Percentiles rank a stretch among this genome's conserved stretches.
Conservation (phyloP, 2,329 filamentous ascomycete genomes). For the Paracoccidioides brasiliensis region DNA sequence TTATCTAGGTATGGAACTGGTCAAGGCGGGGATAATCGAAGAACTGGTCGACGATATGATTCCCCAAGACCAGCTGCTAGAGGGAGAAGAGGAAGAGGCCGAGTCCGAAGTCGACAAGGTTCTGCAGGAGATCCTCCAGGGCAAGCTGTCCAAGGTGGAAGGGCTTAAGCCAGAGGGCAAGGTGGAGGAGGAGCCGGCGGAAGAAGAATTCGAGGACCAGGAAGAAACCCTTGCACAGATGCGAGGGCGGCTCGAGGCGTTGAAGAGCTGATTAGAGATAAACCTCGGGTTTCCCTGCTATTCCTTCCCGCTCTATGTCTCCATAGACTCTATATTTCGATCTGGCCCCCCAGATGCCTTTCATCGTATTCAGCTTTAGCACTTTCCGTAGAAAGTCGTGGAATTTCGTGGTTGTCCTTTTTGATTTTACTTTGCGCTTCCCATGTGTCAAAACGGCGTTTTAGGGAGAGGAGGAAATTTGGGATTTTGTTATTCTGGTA, state of each 20-base stretch:
- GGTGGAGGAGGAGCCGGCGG: slow-evolving; percentile 35
- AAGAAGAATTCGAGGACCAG: slow-evolving; percentile 71
- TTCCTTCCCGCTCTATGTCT: too few species aligned
- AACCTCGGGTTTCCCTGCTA: neutral
- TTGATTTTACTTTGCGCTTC: neutral
- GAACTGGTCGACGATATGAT: slow-evolving; percentile 87
- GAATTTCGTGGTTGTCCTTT: neutral
- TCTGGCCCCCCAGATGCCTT: too few species aligned
- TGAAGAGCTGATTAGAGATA: slow-evolving; percentile 56
- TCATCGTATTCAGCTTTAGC: too few species aligned
- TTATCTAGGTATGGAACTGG: slow-evolving; percentile 47
- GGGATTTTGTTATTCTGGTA: neutral
- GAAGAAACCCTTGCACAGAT: slow-evolving; percentile 90
- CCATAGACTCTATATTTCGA: too few species aligned
- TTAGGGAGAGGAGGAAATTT: neutral
- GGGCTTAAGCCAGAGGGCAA: slow-evolving; percentile 37
- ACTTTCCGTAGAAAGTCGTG: neutral
- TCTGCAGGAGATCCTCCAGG: slow-evolving; percentile 77
- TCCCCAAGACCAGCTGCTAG: slow-evolving; percentile 58
- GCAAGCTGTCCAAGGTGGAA: slow-evolving; percentile 56
- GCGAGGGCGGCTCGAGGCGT: slow-evolving; percentile 76
- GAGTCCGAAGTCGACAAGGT: slow-evolving; percentile 88
- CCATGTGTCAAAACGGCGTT: neutral
- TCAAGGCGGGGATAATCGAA: slow-evolving; percentile 93
- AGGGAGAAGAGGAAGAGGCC: slow-evolving; percentile 60